Base-by-base conservation (phyloP, 2,329 filamentous ascomycete genomes). In the Sclerotinia trifoliorum region DNA sequence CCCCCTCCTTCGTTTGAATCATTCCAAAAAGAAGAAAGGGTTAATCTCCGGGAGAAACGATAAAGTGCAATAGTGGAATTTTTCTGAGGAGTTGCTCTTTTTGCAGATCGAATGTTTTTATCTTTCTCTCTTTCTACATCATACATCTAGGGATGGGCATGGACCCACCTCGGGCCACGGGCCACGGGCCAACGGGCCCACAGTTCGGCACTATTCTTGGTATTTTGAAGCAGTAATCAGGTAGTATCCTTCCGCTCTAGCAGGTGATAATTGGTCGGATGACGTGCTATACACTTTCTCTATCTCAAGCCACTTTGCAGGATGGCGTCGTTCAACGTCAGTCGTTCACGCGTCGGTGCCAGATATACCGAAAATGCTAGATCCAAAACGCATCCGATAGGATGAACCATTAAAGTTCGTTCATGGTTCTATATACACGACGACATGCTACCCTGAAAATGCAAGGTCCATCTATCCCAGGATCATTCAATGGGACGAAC, bases 351-450 rank as follows among this genome's bases (percentile, higher is more conserved):
- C n/a, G 26, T 51, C 60, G 60, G 46, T 51, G 26, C 11, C 15
- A 63, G 48, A 63, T 63, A 51, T 26, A 52, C 60, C 60, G 46
- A 63, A 51, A 51, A 24, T 35, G 21, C 24, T 46, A 29, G 13
- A 32, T 32, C 29, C 19, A 42, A 17, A 42, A 42, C 13, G 17
- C 39, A 17, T 17, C 15, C 15, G 39, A 42, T 42, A 42, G 39
- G 39, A 42, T 42, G 39, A 42, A 42, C 4, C 13, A 42, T 42
- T 42, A 17, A 42, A 17, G 39, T 42, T 42, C 15, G 39, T 2
- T 17, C 39, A 42, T 42, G 39, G 39, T 42, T 42, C 39, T 15
- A 0, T 42, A 42, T 42, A 42, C 39, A 42, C 39, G 39, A 42
- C 39, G 39, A 15, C 39, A 42, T 42, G 39, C 39, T 42, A 42